Evolutionary conservation across 2,329 filamentous ascomycete species (phyloP).

Genomic region (Paecilomyces dactylethromorphus): DNA sequence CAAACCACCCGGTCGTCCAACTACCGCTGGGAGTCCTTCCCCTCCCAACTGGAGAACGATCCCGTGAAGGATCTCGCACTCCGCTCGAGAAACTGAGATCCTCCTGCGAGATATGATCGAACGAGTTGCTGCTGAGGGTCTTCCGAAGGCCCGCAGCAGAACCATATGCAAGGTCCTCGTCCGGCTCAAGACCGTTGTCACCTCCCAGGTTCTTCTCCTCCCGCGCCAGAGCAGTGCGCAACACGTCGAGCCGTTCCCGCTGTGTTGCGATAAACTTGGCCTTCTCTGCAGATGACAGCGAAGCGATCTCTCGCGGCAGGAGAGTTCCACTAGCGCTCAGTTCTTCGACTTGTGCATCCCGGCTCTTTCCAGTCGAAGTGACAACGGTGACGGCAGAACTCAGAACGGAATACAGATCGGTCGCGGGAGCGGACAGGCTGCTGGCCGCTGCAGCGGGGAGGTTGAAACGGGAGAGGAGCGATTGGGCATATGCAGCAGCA

Average conservation of each 20-base stretch:
- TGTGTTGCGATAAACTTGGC: conserved; percentile 71
- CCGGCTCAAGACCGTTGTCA: conserved; percentile 20
- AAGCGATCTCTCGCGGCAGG: conserved; percentile 62
- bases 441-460: conserved; percentile 61
- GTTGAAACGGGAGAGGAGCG: conserved; percentile 77
- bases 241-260: conserved; percentile 66
- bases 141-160: conserved; percentile 52
- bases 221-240: conserved; percentile 71
- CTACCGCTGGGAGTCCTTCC: conserved; percentile 15
- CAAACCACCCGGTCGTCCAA: conserved; percentile 27
- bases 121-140: conserved; percentile 79
- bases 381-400: conserved; percentile 65
- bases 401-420: conserved; percentile 72
- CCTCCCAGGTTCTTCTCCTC: conserved; percentile 60
- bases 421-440: conserved; percentile 37
- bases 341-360: conserved; percentile 40
- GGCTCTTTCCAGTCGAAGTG: conserved; percentile 34
- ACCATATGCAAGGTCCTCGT: conserved; percentile 36
- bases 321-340: conserved; percentile 55
- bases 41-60: conserved; percentile 10
- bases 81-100: conserved; percentile 29
- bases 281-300: conserved; percentile 56
- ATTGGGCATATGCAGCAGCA: conserved; percentile 62
- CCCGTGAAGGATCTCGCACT: conserved; percentile 45
- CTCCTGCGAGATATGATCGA: conserved; percentile 80